phyloP scores from a whole-genome alignment of 2,329 filamentous ascomycete genomes.

The Geosmithia flava region DNA sequence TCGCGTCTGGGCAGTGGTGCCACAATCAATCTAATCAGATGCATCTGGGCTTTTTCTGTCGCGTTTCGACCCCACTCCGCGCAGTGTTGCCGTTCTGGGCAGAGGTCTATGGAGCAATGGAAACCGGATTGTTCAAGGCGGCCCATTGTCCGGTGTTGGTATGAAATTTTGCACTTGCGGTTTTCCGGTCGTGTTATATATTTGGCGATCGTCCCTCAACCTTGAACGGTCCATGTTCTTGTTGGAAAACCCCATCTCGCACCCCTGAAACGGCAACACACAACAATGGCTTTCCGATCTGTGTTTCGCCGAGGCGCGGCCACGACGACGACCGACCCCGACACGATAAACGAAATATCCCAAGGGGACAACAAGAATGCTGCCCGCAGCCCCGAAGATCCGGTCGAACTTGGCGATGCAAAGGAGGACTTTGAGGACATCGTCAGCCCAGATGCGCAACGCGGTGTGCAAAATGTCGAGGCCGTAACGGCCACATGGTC shows the following conservation, averaged over 20 bases:
- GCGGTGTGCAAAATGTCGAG: slow-evolving; percentile 27
- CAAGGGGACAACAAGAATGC: not conserved
- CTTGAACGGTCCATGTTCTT: not conserved
- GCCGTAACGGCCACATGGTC: slow-evolving; percentile 27
- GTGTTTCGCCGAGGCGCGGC: not conserved
- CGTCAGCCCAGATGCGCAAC: slow-evolving; percentile 12
- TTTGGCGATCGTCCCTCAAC: too few species aligned
- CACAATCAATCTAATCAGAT: not conserved
- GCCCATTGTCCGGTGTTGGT: too few species aligned
- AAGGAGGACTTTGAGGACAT: slow-evolving; percentile 17
- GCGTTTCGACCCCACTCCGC: not conserved
- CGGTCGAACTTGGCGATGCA: not conserved
- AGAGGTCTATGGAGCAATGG: not conserved
- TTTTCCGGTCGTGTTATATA: too few species aligned
- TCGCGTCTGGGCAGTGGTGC: not conserved
- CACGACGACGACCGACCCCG: not conserved
- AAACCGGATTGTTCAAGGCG: too few species aligned
- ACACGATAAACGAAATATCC: not conserved
- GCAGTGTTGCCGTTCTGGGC: not conserved
- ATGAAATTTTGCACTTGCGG: too few species aligned
- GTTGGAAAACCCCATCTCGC: not conserved
- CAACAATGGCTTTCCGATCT: not conserved
- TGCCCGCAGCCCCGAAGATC: not conserved
- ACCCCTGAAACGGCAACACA: not conserved
- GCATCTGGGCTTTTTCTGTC: not conserved